Conservation (phyloP, 495 filamentous ascomycete species). For the Patellaria atrata region DNA sequence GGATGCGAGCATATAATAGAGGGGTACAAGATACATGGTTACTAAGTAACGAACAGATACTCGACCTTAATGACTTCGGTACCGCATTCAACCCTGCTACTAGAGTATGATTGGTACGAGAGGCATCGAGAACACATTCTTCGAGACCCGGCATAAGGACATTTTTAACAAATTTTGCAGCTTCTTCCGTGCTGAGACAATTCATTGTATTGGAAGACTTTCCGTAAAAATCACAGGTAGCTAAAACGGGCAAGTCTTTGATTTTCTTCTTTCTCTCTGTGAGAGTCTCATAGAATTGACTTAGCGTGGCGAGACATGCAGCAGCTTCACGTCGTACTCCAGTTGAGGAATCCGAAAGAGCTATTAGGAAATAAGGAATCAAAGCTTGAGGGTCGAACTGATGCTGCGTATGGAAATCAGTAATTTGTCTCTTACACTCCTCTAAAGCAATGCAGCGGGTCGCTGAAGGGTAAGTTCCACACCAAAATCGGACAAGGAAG, state of each 20-base stretch:
- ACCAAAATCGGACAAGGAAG: slow-evolving; percentile 65
- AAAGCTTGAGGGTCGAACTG: slow-evolving; percentile 26
- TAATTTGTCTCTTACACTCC: slow-evolving; percentile 38
- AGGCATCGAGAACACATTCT: slow-evolving; percentile 63
- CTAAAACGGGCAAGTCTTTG: slow-evolving; percentile 6
- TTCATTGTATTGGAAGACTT: slow-evolving; percentile 35
- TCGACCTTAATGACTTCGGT: slow-evolving; percentile 8
- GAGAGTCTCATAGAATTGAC: background rate
- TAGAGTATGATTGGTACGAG: slow-evolving; percentile 12
- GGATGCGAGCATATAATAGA: slow-evolving; percentile 47
- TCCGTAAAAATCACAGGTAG: slow-evolving; percentile 35
- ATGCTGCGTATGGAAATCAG: slow-evolving; percentile 21
- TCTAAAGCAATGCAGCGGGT: slow-evolving; percentile 54
- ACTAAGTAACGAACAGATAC: slow-evolving; percentile 54
- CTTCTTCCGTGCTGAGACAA: slow-evolving; percentile 45
- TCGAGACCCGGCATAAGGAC: slow-evolving; percentile 58
- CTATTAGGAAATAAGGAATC: slow-evolving; percentile 59
- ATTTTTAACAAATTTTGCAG: slow-evolving; percentile 43
- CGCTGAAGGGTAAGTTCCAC: slow-evolving; percentile 49
- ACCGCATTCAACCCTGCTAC: background rate
- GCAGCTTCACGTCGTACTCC: slow-evolving; percentile 63
- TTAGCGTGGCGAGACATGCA: slow-evolving; percentile 40
- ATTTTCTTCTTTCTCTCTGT: background rate
- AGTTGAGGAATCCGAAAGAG: slow-evolving; percentile 56
- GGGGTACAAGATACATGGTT: slow-evolving; percentile 57